Evolutionary conservation across 208 protist species (phyloP).

Genomic region (Leptomonas seymouri): DNA sequence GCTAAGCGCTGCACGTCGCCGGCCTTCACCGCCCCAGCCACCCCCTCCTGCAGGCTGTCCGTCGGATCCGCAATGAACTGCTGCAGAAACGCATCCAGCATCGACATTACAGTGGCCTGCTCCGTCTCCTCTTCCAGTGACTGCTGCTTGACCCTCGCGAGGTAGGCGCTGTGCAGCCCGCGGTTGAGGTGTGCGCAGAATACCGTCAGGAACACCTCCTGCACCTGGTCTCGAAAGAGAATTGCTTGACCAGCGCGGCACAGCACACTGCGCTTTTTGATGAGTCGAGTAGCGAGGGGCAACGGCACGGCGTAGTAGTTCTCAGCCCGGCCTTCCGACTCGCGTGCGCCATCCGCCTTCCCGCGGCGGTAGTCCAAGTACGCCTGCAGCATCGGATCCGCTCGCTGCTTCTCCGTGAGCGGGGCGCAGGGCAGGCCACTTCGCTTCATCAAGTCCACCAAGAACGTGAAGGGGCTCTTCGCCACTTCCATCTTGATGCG

Average conservation of each 20-base stretch:
- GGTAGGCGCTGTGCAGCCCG: conserved; percentile 80
- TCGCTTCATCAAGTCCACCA: conserved; percentile 69
- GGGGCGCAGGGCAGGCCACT: conserved; percentile 76
- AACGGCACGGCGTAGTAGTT: conserved; percentile 83
- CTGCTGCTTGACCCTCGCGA: conserved; percentile 65
- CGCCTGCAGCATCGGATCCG: conserved; percentile 47
- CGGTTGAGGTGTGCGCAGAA: conserved; percentile 68
- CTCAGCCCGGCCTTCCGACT: conserved; percentile 47
- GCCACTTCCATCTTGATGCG: conserved; percentile 70
- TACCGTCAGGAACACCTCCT: conserved; percentile 86
- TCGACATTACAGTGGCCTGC: conserved; percentile 71
- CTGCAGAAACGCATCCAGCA: conserved; percentile 87
- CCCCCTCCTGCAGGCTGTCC: conserved; percentile 58
- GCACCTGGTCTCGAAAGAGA: conserved; percentile 77
- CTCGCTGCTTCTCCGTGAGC: conserved; percentile 53
- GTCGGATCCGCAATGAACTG: conserved; percentile 77
- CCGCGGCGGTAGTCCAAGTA: conserved; percentile 65
- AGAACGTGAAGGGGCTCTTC: conserved; percentile 66
- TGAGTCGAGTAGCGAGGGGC: conserved; percentile 75
- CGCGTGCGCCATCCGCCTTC: conserved; percentile 28
- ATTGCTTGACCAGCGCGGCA: conserved; percentile 73
- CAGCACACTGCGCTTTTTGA: conserved; percentile 71
- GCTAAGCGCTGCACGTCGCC: conserved; percentile 82
- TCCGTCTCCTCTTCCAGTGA: conserved; percentile 61
- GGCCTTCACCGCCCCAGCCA: conserved; percentile 54